Evolutionary conservation across 805 yeast species (phyloP).

Genomic region (Teunomyces tritomae): DNA sequence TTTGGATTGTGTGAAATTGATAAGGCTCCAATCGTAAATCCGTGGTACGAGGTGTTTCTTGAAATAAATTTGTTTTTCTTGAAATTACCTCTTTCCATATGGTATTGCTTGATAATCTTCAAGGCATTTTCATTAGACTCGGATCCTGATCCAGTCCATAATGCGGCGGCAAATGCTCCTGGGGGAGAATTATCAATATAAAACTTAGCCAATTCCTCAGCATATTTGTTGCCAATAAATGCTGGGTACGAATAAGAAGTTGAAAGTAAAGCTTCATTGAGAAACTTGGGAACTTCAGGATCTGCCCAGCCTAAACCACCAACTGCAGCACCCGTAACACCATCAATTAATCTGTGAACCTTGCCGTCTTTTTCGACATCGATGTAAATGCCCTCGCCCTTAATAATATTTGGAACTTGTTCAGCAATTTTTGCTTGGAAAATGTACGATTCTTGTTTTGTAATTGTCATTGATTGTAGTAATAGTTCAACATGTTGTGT

Average conservation of each 20-base stretch:
- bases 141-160: conserved; percentile 35
- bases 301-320: conserved; percentile 36
- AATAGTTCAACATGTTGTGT: too few relatives aligned
- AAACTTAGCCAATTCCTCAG: conserved; percentile 26
- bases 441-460: conserved; percentile 26
- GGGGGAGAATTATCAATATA: conserved; percentile 38
- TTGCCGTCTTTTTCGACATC: conserved; percentile 6
- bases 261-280: conserved; percentile 20
- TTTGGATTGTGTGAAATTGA: conserved; percentile 20
- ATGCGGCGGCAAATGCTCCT: conserved; percentile 42
- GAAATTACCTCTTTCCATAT: conserved; percentile 21
- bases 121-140: conserved; percentile 29
- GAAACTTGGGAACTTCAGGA: conserved; percentile 17
- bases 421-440: conserved; percentile 43
- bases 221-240: conserved; percentile 19
- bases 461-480: not conserved
- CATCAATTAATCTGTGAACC: conserved; percentile 17
- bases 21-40: conserved; percentile 26
- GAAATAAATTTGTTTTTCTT: conserved; percentile 23
- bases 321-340: conserved; percentile 31
- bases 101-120: conserved; percentile 26
- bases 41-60: conserved; percentile 28
- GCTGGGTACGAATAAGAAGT: conserved; percentile 25
- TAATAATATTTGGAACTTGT: conserved; percentile 37
- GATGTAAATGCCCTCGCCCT: conserved; percentile 42